A percentile compares a stretch with the other conserved stretches of the same genome.
phyloP scores from a whole-genome alignment of 352 stramenopile genomes.

The Pythium periplocum region DNA sequence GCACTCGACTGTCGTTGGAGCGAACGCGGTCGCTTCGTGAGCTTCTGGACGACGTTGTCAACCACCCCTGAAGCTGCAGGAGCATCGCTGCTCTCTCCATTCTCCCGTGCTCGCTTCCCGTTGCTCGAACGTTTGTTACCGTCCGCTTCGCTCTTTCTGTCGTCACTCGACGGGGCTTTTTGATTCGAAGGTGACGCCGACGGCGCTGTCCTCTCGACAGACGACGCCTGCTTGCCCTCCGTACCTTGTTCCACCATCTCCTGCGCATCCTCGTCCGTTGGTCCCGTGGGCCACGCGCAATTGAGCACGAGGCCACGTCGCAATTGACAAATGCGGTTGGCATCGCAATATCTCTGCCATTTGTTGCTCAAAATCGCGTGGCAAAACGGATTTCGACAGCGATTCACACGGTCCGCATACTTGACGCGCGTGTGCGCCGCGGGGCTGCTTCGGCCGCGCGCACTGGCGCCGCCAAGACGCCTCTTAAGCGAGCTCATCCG shows the following conservation, averaged over 20 bases:
- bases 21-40: constrained; percentile 9
- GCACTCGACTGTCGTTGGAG: constrained; percentile 9
- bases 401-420: not conserved
- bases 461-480: too few species aligned
- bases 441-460: too few species aligned
- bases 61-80: constrained; percentile 14
- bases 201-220: not conserved
- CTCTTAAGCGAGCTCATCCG: too few species aligned
- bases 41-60: not conserved
- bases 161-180: not conserved
- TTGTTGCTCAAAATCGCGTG: not conserved
- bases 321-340: not conserved
- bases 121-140: not conserved
- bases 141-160: not conserved
- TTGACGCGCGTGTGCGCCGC: too few species aligned
- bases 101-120: not conserved
- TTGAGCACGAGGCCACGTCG: not conserved
- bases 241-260: not conserved
- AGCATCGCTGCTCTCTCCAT: not conserved
- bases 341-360: not conserved
- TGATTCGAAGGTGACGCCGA: too few species aligned
- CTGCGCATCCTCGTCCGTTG: not conserved
- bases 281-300: not conserved
- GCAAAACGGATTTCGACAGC: constrained; percentile 1
- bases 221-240: not conserved